Percentiles rank a stretch among this genome's conserved stretches.
phyloP scores from a whole-genome alignment of 2,329 filamentous ascomycete genomes.

The Didymella pomorum region DNA sequence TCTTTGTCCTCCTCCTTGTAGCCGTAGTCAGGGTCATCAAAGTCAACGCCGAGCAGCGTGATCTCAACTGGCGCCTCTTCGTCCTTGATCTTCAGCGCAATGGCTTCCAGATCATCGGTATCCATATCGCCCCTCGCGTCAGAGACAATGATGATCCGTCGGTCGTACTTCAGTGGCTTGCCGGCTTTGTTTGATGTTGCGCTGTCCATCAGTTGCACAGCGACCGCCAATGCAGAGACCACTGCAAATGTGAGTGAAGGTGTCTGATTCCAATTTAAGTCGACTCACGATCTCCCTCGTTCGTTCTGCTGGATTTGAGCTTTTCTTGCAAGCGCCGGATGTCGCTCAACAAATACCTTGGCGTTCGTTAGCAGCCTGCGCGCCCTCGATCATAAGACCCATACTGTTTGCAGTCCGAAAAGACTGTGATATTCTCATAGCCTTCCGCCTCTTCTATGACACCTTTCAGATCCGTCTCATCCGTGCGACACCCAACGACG shows the following conservation, averaged over 20 bases:
- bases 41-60: conserved; percentile 85
- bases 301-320: conserved; percentile 72
- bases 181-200: conserved; percentile 75
- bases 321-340: conserved; percentile 69
- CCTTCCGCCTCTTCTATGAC: conserved; percentile 70
- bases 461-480: conserved; percentile 55
- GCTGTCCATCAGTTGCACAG: conserved; percentile 88
- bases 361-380: conserved; percentile 11
- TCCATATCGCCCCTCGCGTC: conserved; percentile 80
- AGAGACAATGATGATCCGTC: conserved; percentile 78
- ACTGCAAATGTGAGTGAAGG: conserved; percentile 50
- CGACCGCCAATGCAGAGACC: conserved; percentile 85
- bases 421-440: conserved; percentile 82
- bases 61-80: conserved; percentile 73
- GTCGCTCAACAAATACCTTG: conserved; percentile 70
- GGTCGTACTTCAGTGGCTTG: conserved; percentile 48
- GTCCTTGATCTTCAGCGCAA: conserved; percentile 76
- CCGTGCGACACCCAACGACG: conserved; percentile 84
- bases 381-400: not conserved
- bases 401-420: conserved; percentile 70
- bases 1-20: conserved; percentile 92
- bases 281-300: conserved; percentile 73
- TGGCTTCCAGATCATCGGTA: conserved; percentile 72
- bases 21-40: conserved; percentile 88
- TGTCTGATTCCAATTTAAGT: not conserved